These are phyloP conservation scores for Aureobasidium sp. DNA, from an alignment of 2,329 filamentous ascomycete genomes.

Conservation along the genomic window DNA sequence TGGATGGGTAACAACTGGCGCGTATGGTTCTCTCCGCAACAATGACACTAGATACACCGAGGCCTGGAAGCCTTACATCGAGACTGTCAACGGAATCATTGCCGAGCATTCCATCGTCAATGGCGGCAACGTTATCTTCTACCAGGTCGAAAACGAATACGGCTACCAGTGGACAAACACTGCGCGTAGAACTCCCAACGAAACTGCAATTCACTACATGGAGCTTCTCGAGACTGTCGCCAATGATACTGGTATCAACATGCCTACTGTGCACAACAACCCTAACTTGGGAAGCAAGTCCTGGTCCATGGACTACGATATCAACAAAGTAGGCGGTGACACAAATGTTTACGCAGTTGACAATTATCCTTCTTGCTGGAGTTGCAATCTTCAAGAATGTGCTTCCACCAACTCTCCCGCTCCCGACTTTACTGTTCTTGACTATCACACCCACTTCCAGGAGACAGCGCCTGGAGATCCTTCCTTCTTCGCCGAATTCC, in stretches of 20 bases:
- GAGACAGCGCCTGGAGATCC: conserved; percentile 38
- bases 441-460: conserved; percentile 37
- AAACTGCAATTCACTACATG: conserved; percentile 44
- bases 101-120: conserved; percentile 48
- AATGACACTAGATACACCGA: conserved; percentile 37
- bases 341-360: conserved; percentile 26
- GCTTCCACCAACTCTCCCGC: conserved; percentile 50
- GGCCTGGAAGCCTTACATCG: conserved; percentile 45
- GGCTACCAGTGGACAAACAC: conserved; percentile 13
- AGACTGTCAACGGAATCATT: conserved; percentile 41
- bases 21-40: conserved; percentile 46
- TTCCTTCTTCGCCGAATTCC: conserved; percentile 51
- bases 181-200: conserved; percentile 35
- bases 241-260: conserved; percentile 47
- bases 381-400: conserved; percentile 54
- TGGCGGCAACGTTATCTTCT: conserved; percentile 48
- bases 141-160: conserved; percentile 52
- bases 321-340: conserved; percentile 46
- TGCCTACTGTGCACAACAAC: conserved; percentile 52
- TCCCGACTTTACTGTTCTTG: conserved; percentile 44
- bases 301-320: conserved; percentile 51
- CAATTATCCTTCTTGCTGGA: conserved; percentile 51
- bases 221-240: conserved; percentile 46
- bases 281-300: conserved; percentile 51
- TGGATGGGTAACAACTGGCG: conserved; percentile 52